Evolutionary conservation across 257 asterid species (phyloP).

Genomic region (Ophiorrhiza pumila): DNA sequence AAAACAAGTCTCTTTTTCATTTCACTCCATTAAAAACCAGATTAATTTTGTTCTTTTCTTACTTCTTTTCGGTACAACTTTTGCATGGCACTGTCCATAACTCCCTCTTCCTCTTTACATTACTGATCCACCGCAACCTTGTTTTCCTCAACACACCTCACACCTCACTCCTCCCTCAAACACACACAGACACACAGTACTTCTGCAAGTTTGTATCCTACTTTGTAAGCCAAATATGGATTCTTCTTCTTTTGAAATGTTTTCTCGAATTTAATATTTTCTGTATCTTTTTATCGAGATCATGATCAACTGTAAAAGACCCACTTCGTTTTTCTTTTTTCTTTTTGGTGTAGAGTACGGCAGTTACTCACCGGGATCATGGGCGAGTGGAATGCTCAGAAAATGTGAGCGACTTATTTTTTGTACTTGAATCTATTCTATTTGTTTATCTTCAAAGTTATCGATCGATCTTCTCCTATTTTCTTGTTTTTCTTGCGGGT

Average conservation of each 20-base stretch:
- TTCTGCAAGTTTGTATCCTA: too few relatives aligned
- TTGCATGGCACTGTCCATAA: conserved; percentile 26
- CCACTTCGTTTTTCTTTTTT: not conserved
- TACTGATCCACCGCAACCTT: not conserved
- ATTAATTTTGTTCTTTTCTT: not conserved
- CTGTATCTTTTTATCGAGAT: not conserved
- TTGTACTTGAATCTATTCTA: not conserved
- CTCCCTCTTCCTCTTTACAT: not conserved
- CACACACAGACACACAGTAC: not conserved
- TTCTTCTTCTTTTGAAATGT: too few relatives aligned
- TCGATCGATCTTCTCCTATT: not conserved
- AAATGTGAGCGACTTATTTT: not conserved
- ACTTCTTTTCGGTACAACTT: not conserved
- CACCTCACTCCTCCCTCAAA: not conserved
- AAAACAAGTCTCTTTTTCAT: not conserved
- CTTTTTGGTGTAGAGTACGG: not conserved
- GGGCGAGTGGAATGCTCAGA: conserved; percentile 5
- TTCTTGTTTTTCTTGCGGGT: not conserved
- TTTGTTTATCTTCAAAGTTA: not conserved
- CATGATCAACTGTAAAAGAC: not conserved
- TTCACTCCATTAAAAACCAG: not conserved
- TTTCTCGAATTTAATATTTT: too few relatives aligned
- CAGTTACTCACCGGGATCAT: not conserved
- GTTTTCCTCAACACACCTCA: not conserved
- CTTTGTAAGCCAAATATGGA: too few relatives aligned